A percentile compares a stretch with the other conserved stretches of the same genome.
These are phyloP conservation scores for Mycena citricolor DNA, from an alignment of 1,284 basidiomycete genomes.

Conservation along the genomic window DNA sequence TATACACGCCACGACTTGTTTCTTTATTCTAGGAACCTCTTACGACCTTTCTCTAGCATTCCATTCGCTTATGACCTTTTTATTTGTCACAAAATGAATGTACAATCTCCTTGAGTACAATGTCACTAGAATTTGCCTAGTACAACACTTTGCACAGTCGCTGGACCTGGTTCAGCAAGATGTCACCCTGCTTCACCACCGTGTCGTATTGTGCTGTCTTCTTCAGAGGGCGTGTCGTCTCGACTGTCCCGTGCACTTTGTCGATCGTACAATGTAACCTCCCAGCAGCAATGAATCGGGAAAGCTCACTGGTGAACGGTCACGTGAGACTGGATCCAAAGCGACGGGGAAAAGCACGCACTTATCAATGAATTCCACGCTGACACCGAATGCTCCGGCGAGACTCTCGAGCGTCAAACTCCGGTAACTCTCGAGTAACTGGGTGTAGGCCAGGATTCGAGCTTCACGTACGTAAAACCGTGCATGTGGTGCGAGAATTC, in stretches of 20 bases:
- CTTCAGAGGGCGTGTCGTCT: conserved; percentile 85
- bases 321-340: conserved; percentile 1
- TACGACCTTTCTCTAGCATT: too few relatives aligned
- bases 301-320: conserved; percentile 68
- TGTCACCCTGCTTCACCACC: conserved; percentile 61
- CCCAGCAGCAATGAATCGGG: conserved; percentile 90
- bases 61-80: too few relatives aligned
- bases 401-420: conserved; percentile 90
- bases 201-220: conserved; percentile 93
- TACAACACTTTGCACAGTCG: conserved; percentile 23
- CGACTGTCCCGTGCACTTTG: conserved; percentile 91
- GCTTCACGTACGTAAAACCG: conserved; percentile 95
- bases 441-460: conserved; percentile 93
- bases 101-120: too few relatives aligned
- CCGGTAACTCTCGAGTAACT: conserved; percentile 90
- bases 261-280: conserved; percentile 91
- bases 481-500: conserved; percentile 83
- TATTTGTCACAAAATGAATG: too few relatives aligned
- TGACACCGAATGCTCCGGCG: conserved; percentile 87
- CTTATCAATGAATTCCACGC: conserved; percentile 86
- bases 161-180: conserved; percentile 21
- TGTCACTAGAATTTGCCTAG: too few relatives aligned
- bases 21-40: too few relatives aligned
- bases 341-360: conserved; percentile 39
- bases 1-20: too few relatives aligned